A percentile compares a stretch with the other conserved stretches of the same genome.
These are phyloP conservation scores for Pythium periplocum DNA, from an alignment of 352 stramenopile species.

Conservation along the genomic window DNA sequence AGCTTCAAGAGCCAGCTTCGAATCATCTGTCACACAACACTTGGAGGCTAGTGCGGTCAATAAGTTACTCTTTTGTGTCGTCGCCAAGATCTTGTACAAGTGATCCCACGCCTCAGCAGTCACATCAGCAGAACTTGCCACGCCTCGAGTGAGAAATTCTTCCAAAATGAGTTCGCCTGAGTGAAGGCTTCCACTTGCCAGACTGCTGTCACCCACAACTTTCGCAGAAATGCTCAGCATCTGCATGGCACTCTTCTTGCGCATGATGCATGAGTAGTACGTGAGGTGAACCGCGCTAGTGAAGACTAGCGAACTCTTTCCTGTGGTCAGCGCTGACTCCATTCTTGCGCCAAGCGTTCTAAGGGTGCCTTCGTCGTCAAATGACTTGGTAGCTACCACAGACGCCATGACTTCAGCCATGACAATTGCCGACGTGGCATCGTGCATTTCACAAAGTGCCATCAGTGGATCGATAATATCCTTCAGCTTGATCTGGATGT, in stretches of 20 bases:
- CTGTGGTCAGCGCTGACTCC: constrained; percentile 8
- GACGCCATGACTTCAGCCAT: constrained; percentile 25
- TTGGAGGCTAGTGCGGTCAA: constrained; percentile 46
- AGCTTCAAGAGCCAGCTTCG: constrained; percentile 51
- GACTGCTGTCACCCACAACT: constrained; percentile 43
- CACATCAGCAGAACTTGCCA: constrained; percentile 12
- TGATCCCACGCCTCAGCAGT: constrained; percentile 52
- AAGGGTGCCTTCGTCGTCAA: not conserved
- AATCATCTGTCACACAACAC: constrained; percentile 49
- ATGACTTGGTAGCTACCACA: constrained; percentile 10
- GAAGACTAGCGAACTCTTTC: constrained; percentile 14
- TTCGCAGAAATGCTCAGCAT: constrained; percentile 30
- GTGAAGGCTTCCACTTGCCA: constrained; percentile 52
- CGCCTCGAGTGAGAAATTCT: constrained; percentile 41
- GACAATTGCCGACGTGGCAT: constrained; percentile 25
- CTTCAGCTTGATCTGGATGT: constrained; percentile 70
- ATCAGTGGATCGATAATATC: constrained; percentile 71
- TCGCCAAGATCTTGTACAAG: constrained; percentile 65
- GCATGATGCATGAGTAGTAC: constrained; percentile 37
- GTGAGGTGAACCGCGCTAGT: constrained; percentile 29
- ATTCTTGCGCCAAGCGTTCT: constrained; percentile 6
- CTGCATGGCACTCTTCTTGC: constrained; percentile 23
- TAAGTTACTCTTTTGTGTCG: constrained; percentile 61
- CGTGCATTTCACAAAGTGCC: constrained; percentile 47
- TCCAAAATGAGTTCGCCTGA: constrained; percentile 63